These are phyloP conservation scores for Prorocentrum cordatum DNA, from an alignment of 169 alveolate species.

Conservation along the genomic window DNA sequence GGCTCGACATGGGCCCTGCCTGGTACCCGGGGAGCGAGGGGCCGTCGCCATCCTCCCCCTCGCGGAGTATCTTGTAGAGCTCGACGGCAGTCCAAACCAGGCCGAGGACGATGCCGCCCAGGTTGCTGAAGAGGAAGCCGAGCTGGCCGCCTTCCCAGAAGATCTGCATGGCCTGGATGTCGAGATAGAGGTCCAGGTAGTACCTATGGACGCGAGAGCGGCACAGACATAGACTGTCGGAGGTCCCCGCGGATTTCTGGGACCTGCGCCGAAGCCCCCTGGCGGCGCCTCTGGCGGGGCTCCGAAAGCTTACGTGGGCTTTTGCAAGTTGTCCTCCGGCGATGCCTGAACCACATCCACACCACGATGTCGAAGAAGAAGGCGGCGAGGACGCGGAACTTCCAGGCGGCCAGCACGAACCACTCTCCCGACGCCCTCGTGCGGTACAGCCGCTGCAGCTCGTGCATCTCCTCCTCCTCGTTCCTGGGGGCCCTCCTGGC, in stretches of 20 bases:
- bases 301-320: neutral
- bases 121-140: conserved; percentile 4
- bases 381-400: neutral
- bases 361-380: conserved; percentile 8
- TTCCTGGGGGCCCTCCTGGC: no score
- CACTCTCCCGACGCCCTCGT: neutral
- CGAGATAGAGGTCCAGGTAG: neutral
- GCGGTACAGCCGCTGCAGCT: conserved; percentile 12
- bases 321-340: neutral
- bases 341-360: conserved; percentile 17
- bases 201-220: neutral
- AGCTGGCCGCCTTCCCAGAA: neutral
- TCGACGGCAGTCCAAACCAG: conserved; percentile 24
- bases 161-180: conserved; percentile 21
- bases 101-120: conserved; percentile 15
- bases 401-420: neutral
- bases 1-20: no score
- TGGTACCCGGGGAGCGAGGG: no score
- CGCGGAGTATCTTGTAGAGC: no score
- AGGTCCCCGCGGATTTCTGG: no score
- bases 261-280: no score
- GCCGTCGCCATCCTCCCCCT: no score
- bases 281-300: neutral
- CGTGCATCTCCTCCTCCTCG: conserved; percentile 2
- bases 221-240: neutral